A percentile compares a stretch with the other conserved stretches of the same genome.
Evolutionary conservation across 2,329 filamentous ascomycete species (phyloP).

Genomic region (Plenodomus biglobosus): DNA sequence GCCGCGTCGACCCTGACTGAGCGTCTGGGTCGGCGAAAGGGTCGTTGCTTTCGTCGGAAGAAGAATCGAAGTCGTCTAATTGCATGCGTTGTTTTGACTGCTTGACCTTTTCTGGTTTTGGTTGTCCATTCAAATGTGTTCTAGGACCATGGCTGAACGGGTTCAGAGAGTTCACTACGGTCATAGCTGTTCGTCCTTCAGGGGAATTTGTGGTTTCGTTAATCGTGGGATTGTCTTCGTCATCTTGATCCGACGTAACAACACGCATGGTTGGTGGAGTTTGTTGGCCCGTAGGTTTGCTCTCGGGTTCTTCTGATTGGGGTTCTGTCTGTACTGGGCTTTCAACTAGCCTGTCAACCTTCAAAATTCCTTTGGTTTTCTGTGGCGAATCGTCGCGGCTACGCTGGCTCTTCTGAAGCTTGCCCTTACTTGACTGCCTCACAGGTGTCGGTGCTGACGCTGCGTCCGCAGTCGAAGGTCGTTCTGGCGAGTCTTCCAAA

Average conservation of each 20-base stretch:
- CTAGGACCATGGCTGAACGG: conserved; percentile 33
- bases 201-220: conserved; percentile 26
- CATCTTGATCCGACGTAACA: conserved; percentile 35
- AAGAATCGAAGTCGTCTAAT: conserved; percentile 69
- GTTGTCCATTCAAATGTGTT: conserved; percentile 46
- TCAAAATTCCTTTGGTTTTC: conserved; percentile 37
- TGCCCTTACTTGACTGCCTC: conserved; percentile 43
- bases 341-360: conserved; percentile 37
- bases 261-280: conserved; percentile 37
- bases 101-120: conserved; percentile 59
- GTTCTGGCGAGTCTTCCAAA: conserved; percentile 33
- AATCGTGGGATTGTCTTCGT: conserved; percentile 11
- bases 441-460: conserved; percentile 20
- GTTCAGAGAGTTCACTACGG: conserved; percentile 36
- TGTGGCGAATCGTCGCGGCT: conserved; percentile 35
- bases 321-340: conserved; percentile 18
- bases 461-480: conserved; percentile 33
- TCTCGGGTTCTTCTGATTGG: conserved; percentile 9
- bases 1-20: conserved; percentile 28
- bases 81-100: conserved; percentile 65
- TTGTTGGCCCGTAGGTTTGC: conserved; percentile 22
- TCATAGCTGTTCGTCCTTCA: conserved; percentile 22
- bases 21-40: conserved; percentile 47
- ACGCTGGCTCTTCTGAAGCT: conserved; percentile 41
- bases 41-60: conserved; percentile 51